Percentiles rank a stretch among this genome's conserved stretches.
These are phyloP conservation scores for Colletotrichum endophyticum DNA, from an alignment of 2,329 filamentous ascomycete species.

Conservation along the genomic window DNA sequence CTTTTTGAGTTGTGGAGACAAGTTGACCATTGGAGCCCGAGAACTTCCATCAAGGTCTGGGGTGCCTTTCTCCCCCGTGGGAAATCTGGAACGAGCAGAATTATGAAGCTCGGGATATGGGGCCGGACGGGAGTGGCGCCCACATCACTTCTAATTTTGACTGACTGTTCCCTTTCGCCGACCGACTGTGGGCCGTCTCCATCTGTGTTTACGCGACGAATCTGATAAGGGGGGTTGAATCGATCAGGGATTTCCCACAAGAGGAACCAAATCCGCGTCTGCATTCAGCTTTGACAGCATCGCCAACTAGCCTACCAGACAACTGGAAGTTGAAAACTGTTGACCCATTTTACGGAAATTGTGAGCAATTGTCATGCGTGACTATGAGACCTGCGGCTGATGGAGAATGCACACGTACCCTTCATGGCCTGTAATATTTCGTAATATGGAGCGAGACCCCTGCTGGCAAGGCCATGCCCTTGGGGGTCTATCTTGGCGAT, in stretches of 20 bases:
- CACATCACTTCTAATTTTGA: not conserved
- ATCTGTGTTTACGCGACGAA: not conserved
- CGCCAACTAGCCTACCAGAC: not conserved
- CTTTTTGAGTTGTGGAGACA: not conserved
- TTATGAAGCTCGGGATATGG: not conserved
- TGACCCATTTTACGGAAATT: not conserved
- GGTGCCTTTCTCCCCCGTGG: not conserved
- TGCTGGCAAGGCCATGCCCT: not conserved
- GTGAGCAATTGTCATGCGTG: not conserved
- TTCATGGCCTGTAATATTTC: not conserved
- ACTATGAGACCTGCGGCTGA: not conserved
- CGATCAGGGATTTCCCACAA: not conserved
- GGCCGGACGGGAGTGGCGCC: constrained; percentile 1
- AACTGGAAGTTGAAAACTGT: not conserved
- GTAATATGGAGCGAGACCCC: not conserved
- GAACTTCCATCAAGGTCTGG: not conserved
- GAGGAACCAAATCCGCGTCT: not conserved
- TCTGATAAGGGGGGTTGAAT: not conserved
- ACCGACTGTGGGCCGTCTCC: not conserved
- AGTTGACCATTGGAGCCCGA: not conserved
- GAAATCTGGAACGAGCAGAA: not conserved
- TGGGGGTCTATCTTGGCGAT: not conserved
- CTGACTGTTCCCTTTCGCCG: not conserved
- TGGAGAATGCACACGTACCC: not conserved
- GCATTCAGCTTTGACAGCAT: not conserved